Conservation (phyloP, 2,329 filamentous ascomycete species). For the Ascochyta viciae-villosae region DNA sequence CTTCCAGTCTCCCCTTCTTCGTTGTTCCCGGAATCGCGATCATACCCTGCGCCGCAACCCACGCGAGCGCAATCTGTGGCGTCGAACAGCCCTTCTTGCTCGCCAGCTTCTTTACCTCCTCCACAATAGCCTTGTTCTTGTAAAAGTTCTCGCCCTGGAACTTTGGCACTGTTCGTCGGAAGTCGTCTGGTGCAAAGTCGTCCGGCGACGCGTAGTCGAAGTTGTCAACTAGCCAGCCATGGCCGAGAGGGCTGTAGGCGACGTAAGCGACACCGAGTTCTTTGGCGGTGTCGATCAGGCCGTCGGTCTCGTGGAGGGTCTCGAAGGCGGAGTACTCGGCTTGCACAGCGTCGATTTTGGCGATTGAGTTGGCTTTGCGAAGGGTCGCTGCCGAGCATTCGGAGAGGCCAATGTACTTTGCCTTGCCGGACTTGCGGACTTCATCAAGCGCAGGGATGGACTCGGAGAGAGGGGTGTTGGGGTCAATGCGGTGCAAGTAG, state of each 20-base stretch:
- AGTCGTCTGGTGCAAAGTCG: slow-evolving; percentile 51
- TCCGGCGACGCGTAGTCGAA: slow-evolving; percentile 45
- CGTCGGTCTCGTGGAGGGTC: slow-evolving; percentile 51
- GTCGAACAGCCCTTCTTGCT: slow-evolving; percentile 60
- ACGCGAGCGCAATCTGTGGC: slow-evolving; percentile 60
- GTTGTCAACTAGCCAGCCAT: slow-evolving; percentile 35
- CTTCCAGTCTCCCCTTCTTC: slow-evolving; percentile 25
- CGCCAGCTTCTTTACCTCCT: slow-evolving; percentile 36
- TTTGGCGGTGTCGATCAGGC: slow-evolving; percentile 45
- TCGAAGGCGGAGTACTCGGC: slow-evolving; percentile 60
- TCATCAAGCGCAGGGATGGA: slow-evolving; percentile 57
- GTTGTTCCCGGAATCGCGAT: slow-evolving; percentile 63
- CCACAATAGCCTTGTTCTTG: slow-evolving; percentile 40
- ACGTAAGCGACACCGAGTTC: slow-evolving; percentile 49
- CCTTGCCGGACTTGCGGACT: slow-evolving; percentile 53
- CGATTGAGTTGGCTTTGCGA: slow-evolving; percentile 55
- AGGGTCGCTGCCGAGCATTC: slow-evolving; percentile 54
- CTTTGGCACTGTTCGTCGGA: slow-evolving; percentile 46
- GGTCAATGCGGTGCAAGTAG: slow-evolving; percentile 52
- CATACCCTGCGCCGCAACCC: slow-evolving; percentile 44
- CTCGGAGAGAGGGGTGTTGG: slow-evolving; percentile 46
- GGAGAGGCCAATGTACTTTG: slow-evolving; percentile 56
- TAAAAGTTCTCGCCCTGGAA: slow-evolving; percentile 50
- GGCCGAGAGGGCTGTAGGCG: slow-evolving; percentile 44
- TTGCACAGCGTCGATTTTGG: slow-evolving; percentile 57